Conservation (phyloP, 352 stramenopile genomes). For the Phytopythium kandeliae region DNA sequence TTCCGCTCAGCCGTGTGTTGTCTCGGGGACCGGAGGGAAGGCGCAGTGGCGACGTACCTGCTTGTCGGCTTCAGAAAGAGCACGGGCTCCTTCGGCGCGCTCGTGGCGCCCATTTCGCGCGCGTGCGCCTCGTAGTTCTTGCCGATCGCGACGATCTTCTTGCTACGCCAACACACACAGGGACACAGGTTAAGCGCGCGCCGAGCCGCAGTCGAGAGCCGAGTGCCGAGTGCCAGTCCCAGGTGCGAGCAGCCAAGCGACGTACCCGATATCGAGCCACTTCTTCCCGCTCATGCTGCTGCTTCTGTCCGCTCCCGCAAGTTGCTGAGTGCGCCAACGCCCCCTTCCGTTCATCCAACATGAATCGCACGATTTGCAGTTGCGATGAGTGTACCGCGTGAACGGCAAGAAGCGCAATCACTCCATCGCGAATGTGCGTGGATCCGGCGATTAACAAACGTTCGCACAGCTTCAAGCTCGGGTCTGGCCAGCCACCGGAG, state of each 20-base stretch:
- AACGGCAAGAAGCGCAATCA: too few species aligned
- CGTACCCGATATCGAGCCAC: constrained; percentile 45
- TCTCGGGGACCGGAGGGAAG: too few species aligned
- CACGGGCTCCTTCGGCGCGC: constrained; percentile 63
- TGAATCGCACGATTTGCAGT: too few species aligned
- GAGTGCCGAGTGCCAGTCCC: not conserved
- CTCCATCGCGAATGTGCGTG: too few species aligned
- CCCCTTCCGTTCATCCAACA: too few species aligned
- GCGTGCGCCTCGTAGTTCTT: constrained; percentile 85
- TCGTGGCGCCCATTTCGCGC: constrained; percentile 65
- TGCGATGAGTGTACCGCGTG: too few species aligned
- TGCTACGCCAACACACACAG: constrained; percentile 17
- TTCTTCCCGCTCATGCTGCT: constrained; percentile 36
- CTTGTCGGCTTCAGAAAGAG: constrained; percentile 82
- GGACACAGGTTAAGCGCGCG: not conserved
- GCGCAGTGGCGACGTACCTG: constrained; percentile 15
- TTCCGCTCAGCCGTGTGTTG: too few species aligned
- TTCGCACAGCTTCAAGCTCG: too few species aligned
- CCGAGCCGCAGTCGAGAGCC: not conserved
- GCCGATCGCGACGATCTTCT: constrained; percentile 81
- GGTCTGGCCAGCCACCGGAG: too few species aligned
- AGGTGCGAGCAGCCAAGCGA: not conserved
- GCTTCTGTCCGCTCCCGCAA: too few species aligned
- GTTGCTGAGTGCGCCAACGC: too few species aligned
- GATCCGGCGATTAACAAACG: too few species aligned